Evolutionary conservation across 2,329 filamentous ascomycete genomes (phyloP), one percentile per base, ranked within the genome.

Genomic region (Nemania diffusa): DNA sequence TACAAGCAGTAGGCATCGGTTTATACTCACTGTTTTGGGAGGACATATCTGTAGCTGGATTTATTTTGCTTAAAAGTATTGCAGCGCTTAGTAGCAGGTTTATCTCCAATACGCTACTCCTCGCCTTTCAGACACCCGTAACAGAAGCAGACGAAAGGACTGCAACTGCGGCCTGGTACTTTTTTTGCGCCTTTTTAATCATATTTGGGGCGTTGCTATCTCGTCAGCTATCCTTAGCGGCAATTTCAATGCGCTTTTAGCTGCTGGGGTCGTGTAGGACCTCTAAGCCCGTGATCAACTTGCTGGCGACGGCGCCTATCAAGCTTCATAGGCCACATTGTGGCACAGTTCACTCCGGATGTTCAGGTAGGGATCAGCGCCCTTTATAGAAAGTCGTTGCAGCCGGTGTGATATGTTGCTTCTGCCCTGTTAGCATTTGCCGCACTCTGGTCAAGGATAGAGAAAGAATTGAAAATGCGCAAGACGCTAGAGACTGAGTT

Each of bases 181-280:
- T 84, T 84, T 84, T 70, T 73, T 81, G 52, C 77, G 82, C 15
- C 77, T 72, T n/a, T 77, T 84, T 17, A 83, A 82, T 0, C 73
- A 76, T 27, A 77, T 81, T 6, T 78, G 83, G 65, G 82, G 82
- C n/a, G 79, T 83, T 1, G 78, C 80, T 0, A 77, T 84, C 13
- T 79, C 78, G 0, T 77, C 75, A 0, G 74, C 77, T 1, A 76
- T 82, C 40, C 81, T 83, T 69, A 74, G 74, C 46, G 71, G 53
- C 27, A 15, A 17, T 2, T 6, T 51, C 24, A 51, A 51, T 27
- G 22, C 9, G 20, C 15, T 42, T 34, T 29, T 62, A 20, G 65
- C 57, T 1, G 56, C 32, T 5, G 57, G 56, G 1, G 17, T 22
- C 27, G 50, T 69, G 11, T 11, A 51, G 9, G 68, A 70, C 24